Conservation (phyloP, 2,329 filamentous ascomycete species). For the Dichotomopilus funicola region DNA sequence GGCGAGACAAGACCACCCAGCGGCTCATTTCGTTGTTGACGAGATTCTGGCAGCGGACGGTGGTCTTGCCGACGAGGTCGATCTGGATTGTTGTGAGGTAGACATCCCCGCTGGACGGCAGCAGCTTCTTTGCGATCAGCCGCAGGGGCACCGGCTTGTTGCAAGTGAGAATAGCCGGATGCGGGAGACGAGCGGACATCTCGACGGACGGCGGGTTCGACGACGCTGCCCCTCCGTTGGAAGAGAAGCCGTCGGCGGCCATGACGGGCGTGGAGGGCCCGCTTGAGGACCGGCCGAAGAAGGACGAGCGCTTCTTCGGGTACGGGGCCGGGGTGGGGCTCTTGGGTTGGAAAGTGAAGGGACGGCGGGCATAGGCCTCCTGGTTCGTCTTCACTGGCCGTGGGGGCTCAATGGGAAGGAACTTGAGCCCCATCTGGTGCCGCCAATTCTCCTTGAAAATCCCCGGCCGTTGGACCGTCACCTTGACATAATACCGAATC, state of each 20-base stretch:
- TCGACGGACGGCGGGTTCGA: slow-evolving; percentile 64
- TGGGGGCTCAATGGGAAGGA: slow-evolving; percentile 88
- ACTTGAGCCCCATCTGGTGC: slow-evolving; percentile 63
- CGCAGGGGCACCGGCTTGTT: slow-evolving; percentile 78
- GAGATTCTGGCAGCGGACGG: slow-evolving; percentile 71
- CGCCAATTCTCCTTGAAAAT: slow-evolving; percentile 88
- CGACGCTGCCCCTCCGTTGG: slow-evolving; percentile 11
- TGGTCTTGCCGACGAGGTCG: slow-evolving; percentile 71
- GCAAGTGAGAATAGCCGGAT: slow-evolving; percentile 82
- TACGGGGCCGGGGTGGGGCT: slow-evolving; percentile 25
- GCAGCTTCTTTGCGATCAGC: slow-evolving; percentile 71
- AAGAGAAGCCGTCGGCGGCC: slow-evolving; percentile 15
- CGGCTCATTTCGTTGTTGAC: slow-evolving; percentile 61
- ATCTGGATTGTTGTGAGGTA: slow-evolving; percentile 76
- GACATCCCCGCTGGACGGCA: slow-evolving; percentile 60
- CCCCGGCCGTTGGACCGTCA: slow-evolving; percentile 82
- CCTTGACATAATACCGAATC: slow-evolving; percentile 91
- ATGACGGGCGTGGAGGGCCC: slow-evolving; percentile 5
- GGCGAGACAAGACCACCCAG: slow-evolving; percentile 68
- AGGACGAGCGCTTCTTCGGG: slow-evolving; percentile 45
- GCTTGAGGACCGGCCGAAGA: slow-evolving; percentile 19
- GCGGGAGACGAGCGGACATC: slow-evolving; percentile 69
- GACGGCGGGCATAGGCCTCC: slow-evolving; percentile 77
- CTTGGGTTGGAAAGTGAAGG: slow-evolving; percentile 49
- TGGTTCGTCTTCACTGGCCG: slow-evolving; percentile 59